These are phyloP conservation scores for Leccinum aurantiacum DNA, from an alignment of 768 basidiomycete species.

Conservation along the genomic window DNA sequence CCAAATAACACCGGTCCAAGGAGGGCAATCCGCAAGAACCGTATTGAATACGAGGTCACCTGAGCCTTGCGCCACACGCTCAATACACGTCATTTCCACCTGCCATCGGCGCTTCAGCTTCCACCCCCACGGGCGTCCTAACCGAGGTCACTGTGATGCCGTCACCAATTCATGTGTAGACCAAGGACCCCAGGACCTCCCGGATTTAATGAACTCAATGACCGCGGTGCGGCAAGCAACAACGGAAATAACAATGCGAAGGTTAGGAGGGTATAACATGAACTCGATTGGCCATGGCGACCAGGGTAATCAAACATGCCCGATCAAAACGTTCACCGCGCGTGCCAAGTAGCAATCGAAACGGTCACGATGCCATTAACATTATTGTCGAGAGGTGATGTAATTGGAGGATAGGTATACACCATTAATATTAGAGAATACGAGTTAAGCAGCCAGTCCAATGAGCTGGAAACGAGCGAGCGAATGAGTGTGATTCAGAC, in stretches of 20 bases:
- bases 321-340: neutral
- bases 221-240: neutral
- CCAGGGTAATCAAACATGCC: neutral
- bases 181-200: neutral
- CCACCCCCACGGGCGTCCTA: neutral
- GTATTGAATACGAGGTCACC: neutral
- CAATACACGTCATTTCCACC: neutral
- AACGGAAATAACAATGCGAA: neutral
- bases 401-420: constrained; percentile 3
- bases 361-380: neutral
- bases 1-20: neutral
- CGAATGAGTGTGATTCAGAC: constrained; percentile 12
- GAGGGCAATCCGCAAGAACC: neutral
- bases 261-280: neutral
- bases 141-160: neutral
- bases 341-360: neutral
- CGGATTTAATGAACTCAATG: neutral
- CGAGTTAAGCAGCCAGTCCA: neutral
- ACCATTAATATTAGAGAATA: constrained; percentile 1
- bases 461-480: constrained; percentile 10
- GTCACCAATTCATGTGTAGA: neutral
- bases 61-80: neutral
- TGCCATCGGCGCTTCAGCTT: neutral
- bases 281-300: neutral
- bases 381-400: neutral